These are phyloP conservation scores for Orobanche coerulescens DNA, from an alignment of 257 asterid species.

Conservation along the genomic window DNA sequence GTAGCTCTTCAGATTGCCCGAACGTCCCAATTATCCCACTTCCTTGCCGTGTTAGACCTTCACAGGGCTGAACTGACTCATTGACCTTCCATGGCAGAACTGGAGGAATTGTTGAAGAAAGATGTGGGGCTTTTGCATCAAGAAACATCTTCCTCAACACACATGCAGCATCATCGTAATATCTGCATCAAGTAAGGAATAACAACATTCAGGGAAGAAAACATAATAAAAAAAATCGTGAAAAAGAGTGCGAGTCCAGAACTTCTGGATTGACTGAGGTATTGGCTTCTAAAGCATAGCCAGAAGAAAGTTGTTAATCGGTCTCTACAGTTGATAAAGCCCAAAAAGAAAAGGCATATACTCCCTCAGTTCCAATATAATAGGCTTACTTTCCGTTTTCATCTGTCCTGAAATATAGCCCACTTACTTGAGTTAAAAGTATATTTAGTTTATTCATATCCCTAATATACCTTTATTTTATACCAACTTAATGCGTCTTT, in stretches of 20 bases:
- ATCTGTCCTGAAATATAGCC: too few species aligned
- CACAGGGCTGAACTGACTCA: constrained; percentile 79
- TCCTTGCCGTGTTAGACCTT: constrained; percentile 93
- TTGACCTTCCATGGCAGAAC: constrained; percentile 84
- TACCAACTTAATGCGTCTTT: too few species aligned
- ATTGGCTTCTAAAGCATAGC: background rate
- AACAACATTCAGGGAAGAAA: constrained; percentile 6
- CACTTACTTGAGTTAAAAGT: too few species aligned
- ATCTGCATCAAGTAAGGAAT: constrained; percentile 38
- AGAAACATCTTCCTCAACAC: constrained; percentile 91
- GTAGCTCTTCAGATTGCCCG: constrained; percentile 95
- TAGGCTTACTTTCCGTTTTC: too few species aligned
- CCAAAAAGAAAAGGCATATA: constrained; percentile 1
- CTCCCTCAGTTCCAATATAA: too few species aligned
- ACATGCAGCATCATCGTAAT: constrained; percentile 97
- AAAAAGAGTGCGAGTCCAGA: background rate
- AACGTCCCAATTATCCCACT: constrained; percentile 89
- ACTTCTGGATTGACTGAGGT: constrained; percentile 9
- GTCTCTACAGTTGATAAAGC: constrained; percentile 16
- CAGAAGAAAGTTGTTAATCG: background rate
- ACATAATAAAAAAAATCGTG: background rate
- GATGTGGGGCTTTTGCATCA: constrained; percentile 99
- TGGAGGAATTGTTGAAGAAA: constrained; percentile 90
- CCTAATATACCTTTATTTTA: too few species aligned
- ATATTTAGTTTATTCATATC: too few species aligned